These are phyloP conservation scores for Saturnispora hagleri DNA, from an alignment of 805 yeast species.

Conservation along the genomic window DNA sequence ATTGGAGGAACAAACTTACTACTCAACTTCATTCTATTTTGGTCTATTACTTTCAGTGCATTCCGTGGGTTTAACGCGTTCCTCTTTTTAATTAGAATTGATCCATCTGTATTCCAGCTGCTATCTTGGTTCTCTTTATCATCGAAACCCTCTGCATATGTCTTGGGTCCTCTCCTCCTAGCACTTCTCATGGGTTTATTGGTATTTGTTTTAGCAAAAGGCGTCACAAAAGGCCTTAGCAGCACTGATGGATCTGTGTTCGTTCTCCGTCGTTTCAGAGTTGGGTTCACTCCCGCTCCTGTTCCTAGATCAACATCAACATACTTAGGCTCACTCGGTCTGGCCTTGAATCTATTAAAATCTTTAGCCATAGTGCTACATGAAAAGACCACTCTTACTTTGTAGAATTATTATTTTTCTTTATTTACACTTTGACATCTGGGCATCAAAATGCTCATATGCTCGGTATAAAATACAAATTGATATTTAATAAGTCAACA, in stretches of 20 bases:
- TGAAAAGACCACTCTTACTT: background rate
- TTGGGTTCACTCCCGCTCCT: constrained; percentile 59
- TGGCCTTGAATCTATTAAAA: constrained; percentile 12
- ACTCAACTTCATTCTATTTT: constrained; percentile 33
- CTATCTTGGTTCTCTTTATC: constrained; percentile 15
- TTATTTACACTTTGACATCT: background rate
- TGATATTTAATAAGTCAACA: constrained; percentile 5
- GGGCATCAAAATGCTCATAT: constrained; percentile 1
- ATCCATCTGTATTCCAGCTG: constrained; percentile 15
- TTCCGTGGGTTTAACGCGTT: constrained; percentile 59
- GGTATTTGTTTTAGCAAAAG: constrained; percentile 30
- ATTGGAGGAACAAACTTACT: constrained; percentile 58
- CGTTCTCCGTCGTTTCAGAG: constrained; percentile 45
- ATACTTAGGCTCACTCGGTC: constrained; percentile 13
- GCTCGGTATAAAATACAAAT: background rate
- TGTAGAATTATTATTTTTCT: background rate
- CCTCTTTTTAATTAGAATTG: constrained; percentile 24
- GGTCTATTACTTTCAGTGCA: constrained; percentile 32
- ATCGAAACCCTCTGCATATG: constrained; percentile 32
- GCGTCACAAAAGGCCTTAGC: constrained; percentile 63
- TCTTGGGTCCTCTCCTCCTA: constrained; percentile 28
- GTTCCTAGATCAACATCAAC: constrained; percentile 43
- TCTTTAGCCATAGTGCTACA: constrained; percentile 4
- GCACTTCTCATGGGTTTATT: constrained; percentile 18
- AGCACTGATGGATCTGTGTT: constrained; percentile 44